Evolutionary conservation across 352 stramenopile genomes (phyloP).

Genomic region (Phytophthora nicotianae): DNA sequence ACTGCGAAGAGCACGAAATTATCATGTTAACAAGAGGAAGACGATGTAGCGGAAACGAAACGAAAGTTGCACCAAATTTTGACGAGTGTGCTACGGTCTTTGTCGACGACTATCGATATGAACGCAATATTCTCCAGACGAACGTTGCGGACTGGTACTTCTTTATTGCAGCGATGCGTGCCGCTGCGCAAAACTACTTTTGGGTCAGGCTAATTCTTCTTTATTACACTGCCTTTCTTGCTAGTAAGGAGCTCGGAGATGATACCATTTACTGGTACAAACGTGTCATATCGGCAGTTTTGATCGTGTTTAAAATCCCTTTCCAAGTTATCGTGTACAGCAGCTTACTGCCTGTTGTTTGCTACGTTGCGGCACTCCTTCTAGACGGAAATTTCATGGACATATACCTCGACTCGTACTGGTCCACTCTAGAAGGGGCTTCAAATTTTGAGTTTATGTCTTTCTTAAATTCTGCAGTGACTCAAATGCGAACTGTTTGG

Average conservation of each 20-base stretch:
- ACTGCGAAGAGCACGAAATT: constrained; percentile 32
- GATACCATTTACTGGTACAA: not conserved
- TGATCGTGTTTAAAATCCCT: constrained; percentile 45
- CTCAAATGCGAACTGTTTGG: constrained; percentile 58
- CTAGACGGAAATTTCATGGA: constrained; percentile 52
- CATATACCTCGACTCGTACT: constrained; percentile 45
- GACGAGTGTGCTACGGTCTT: constrained; percentile 40
- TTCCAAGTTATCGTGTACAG: constrained; percentile 61
- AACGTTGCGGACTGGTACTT: constrained; percentile 44
- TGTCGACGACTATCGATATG: constrained; percentile 63
- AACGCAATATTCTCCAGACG: constrained; percentile 39
- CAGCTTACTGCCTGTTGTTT: constrained; percentile 41
- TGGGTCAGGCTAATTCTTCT: constrained; percentile 46
- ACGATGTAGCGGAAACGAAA: constrained; percentile 8
- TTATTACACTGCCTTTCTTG: constrained; percentile 23
- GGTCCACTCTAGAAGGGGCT: constrained; percentile 27
- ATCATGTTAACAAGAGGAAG: constrained; percentile 40
- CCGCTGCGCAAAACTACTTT: constrained; percentile 48
- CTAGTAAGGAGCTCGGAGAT: not conserved
- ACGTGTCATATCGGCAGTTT: constrained; percentile 5
- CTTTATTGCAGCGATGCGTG: constrained; percentile 37
- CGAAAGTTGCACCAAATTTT: not conserved
- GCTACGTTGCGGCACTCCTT: constrained; percentile 43
- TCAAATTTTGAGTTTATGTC: constrained; percentile 29
- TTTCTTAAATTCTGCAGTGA: constrained; percentile 36